phyloP scores from a whole-genome alignment of 2,329 filamentous ascomycete species.

The Graphiopsis chlorocephala region DNA sequence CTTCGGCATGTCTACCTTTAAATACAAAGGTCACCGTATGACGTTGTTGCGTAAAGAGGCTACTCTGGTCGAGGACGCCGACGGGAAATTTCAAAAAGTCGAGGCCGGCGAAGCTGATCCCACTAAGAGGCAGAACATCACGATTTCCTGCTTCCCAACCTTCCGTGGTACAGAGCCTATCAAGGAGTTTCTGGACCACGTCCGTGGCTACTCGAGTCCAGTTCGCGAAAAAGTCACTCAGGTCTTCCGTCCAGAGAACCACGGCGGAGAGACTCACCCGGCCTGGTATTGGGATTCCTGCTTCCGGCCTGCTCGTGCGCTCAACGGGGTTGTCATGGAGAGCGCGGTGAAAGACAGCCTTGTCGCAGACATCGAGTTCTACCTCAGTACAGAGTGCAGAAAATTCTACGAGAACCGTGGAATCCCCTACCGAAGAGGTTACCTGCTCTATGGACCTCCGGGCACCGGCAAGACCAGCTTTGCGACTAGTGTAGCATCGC shows the following conservation, averaged over 20 bases:
- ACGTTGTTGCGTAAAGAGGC: background rate
- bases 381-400: slow-evolving; percentile 64
- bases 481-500: slow-evolving; percentile 83
- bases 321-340: slow-evolving; percentile 72
- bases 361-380: slow-evolving; percentile 70
- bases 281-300: slow-evolving; percentile 55
- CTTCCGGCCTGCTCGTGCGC: slow-evolving; percentile 60
- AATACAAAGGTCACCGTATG: slow-evolving; percentile 1
- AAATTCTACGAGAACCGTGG: slow-evolving; percentile 48
- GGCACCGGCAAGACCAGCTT: slow-evolving; percentile 97
- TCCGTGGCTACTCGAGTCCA: background rate
- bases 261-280: slow-evolving; percentile 20
- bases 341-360: slow-evolving; percentile 61
- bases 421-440: slow-evolving; percentile 56
- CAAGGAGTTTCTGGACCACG: background rate
- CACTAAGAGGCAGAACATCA: background rate
- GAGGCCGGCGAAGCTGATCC: background rate
- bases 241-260: background rate
- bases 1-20: slow-evolving; percentile 23
- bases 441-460: slow-evolving; percentile 91
- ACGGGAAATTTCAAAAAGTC: background rate
- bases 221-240: background rate
- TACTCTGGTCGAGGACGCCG: background rate
- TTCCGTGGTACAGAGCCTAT: background rate
- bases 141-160: background rate